A percentile compares a stretch with the other conserved stretches of the same genome.
Conservation (phyloP, 2,329 filamentous ascomycete species). For the Colletotrichum limetticola region DNA sequence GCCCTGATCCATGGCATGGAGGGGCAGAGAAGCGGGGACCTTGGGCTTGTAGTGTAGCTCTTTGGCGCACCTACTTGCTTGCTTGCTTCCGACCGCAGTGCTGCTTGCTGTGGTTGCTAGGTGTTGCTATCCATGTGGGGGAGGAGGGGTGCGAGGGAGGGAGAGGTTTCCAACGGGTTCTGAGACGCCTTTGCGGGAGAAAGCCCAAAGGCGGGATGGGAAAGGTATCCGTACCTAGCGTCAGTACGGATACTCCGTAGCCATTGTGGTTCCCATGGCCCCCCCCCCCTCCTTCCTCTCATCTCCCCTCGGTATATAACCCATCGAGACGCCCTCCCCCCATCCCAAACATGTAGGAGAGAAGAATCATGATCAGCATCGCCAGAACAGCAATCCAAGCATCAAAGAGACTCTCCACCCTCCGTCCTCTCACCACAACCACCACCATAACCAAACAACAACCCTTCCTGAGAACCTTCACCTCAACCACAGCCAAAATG, state of each 20-base stretch:
- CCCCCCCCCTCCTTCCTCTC: not conserved
- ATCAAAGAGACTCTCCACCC: slow-evolving; percentile 19
- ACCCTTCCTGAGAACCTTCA: not conserved
- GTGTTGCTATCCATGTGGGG: slow-evolving; percentile 17
- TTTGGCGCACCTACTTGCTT: not conserved
- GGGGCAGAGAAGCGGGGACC: not conserved
- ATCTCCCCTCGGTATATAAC: slow-evolving; percentile 18
- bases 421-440: not conserved
- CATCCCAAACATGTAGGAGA: too few species aligned
- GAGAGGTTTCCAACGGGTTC: slow-evolving; percentile 18
- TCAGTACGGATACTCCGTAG: not conserved
- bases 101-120: slow-evolving; percentile 2
- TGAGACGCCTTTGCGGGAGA: slow-evolving; percentile 11
- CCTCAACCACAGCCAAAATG: slow-evolving; percentile 29
- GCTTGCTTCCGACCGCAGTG: not conserved
- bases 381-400: slow-evolving; percentile 19
- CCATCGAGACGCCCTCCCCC: not conserved
- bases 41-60: not conserved
- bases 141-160: not conserved
- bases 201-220: slow-evolving; percentile 11
- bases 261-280: not conserved
- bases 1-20: slow-evolving; percentile 7
- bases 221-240: not conserved
- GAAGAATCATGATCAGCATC: slow-evolving; percentile 9
- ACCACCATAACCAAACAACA: too few species aligned